Conservation (phyloP, 2,329 filamentous ascomycete genomes). For the Phyllosticta ampelicida region DNA sequence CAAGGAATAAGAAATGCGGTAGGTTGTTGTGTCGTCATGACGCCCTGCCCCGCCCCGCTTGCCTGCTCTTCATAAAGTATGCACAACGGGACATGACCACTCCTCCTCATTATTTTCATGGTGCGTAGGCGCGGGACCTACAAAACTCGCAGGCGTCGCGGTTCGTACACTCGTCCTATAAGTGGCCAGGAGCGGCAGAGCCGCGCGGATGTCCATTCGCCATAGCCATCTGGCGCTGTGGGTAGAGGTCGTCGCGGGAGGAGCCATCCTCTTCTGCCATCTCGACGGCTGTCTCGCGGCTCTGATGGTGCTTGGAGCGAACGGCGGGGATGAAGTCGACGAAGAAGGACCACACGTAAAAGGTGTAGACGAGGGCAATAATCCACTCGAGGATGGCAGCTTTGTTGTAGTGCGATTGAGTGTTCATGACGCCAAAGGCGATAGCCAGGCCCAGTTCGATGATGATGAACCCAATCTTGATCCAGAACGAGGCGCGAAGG, state of each 20-base stretch:
- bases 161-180: conserved; percentile 1
- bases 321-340: conserved; percentile 78
- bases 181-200: conserved; percentile 14
- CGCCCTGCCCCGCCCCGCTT: no score
- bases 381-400: conserved; percentile 73
- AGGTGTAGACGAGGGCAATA: conserved; percentile 74
- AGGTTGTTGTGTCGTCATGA: no score
- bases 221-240: background rate
- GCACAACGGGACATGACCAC: no score
- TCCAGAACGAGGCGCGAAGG: conserved; percentile 69
- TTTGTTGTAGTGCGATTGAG: conserved; percentile 45
- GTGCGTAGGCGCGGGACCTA: no score
- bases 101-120: no score
- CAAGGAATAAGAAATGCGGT: no score
- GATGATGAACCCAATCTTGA: conserved; percentile 78
- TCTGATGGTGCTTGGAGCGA: conserved; percentile 42
- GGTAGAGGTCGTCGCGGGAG: conserved; percentile 4
- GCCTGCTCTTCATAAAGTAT: no score
- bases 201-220: conserved; percentile 11
- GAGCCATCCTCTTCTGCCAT: conserved; percentile 11
- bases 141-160: no score
- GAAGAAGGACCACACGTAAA: conserved; percentile 78
- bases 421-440: conserved; percentile 55
- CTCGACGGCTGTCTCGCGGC: conserved; percentile 26
- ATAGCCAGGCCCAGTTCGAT: conserved; percentile 64